Conservation (phyloP, 2,329 filamentous ascomycete species). For the Chalaropsis ovoidea region DNA sequence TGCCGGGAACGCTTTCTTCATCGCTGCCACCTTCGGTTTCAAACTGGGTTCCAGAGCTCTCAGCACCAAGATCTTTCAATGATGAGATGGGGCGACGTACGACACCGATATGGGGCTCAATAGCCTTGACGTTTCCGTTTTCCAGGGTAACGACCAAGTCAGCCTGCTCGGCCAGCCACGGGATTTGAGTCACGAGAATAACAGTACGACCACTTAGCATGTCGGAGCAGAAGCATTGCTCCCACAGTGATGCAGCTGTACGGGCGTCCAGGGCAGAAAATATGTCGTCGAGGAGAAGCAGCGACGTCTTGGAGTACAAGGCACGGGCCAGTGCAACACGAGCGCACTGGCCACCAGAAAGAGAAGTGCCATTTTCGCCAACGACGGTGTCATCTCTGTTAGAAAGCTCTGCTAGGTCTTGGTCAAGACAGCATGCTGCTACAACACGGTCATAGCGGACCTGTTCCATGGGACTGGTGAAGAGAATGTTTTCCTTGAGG, state of each 20-base stretch:
- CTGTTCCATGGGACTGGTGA: slow-evolving; percentile 43
- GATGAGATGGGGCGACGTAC: slow-evolving; percentile 32
- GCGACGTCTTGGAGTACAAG: slow-evolving; percentile 46
- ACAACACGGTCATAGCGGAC: slow-evolving; percentile 46
- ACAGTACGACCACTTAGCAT: slow-evolving; percentile 45
- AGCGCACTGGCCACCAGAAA: slow-evolving; percentile 49
- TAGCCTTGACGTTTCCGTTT: slow-evolving; percentile 36
- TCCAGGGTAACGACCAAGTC: slow-evolving; percentile 41
- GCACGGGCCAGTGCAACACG: slow-evolving; percentile 48
- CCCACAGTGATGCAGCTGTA: slow-evolving; percentile 47
- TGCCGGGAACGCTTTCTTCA: neutral
- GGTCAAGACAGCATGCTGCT: slow-evolving; percentile 44
- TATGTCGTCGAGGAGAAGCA: slow-evolving; percentile 49
- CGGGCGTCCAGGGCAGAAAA: slow-evolving; percentile 51
- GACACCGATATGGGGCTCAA: slow-evolving; percentile 40
- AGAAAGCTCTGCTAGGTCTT: slow-evolving; percentile 43
- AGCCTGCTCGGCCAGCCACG: slow-evolving; percentile 44
- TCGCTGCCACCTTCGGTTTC: slow-evolving; percentile 9
- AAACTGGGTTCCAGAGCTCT: slow-evolving; percentile 22
- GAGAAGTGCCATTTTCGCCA: slow-evolving; percentile 45
- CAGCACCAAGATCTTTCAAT: slow-evolving; percentile 32
- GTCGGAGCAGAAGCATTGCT: slow-evolving; percentile 47
- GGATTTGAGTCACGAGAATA: slow-evolving; percentile 48
- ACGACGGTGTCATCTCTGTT: slow-evolving; percentile 44
- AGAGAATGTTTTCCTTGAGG: slow-evolving; percentile 46